Base-by-base conservation (phyloP, 345 rosid genomes). In the Aegle marmelos region DNA sequence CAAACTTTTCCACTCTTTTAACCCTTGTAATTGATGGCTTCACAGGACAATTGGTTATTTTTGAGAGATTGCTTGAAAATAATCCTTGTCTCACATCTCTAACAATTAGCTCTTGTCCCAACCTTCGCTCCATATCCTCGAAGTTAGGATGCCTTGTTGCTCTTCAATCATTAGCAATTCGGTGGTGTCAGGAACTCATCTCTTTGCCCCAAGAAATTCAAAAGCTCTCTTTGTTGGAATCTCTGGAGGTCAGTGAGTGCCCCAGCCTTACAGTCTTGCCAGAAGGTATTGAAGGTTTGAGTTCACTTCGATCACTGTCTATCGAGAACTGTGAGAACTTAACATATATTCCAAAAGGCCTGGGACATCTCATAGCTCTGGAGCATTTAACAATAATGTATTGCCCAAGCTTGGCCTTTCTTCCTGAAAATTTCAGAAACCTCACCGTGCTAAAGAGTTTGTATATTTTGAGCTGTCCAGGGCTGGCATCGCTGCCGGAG, bases 191-290 rank as follows among this genome's bases (percentile, higher is more conserved):
- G 39, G 33, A 72, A 66, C 81, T 79, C 28, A 22, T 33, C 13
- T 57, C 45, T 65, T 48, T 73, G 48, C 81, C 73, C 27, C 73
- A 72, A 39, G 54, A 62, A 10, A 72, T 79, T 34, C 65, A 79
- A 36, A 65, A 78, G 45, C 76, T 70, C 41, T 72, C 48, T 21
- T 45, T 64, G 0, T 54, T 78, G 69, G 81, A 78, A 54, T 63
- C 72, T 24, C 53, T 78, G 64, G 76, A 78, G 72, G 37, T 78
- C 62, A 63, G 39, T 64, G 81, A 78, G 27, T 78, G 81, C 36
- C 56, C 19, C 31, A 63, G 41, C 57, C 58, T 78, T 19, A 27
- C 3, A 4, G 50, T 62, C 28, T 6, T 78, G 30, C 65, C 81
- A 53, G 72, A 64, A 9, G 71, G 65, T 5, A 25, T 72, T 72